Percentiles rank a stretch among this genome's conserved stretches.
Evolutionary conservation across 129 eudicot genomes (phyloP).

Genomic region (Lactuca sativa): DNA sequence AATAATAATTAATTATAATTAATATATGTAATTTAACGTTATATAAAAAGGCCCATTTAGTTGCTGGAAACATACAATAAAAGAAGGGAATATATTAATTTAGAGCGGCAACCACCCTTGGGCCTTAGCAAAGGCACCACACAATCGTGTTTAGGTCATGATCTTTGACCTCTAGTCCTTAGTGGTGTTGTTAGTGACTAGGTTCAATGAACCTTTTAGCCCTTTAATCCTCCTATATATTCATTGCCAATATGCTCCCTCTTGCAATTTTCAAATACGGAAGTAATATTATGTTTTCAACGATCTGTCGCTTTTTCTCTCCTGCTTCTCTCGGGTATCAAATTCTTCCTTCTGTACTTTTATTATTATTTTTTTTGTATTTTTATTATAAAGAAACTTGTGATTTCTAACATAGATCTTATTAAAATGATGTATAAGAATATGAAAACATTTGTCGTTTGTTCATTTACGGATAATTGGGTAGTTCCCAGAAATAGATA

Average conservation of each 20-base stretch:
- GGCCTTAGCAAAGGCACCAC: slow-evolving; percentile 25
- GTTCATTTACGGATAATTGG: slow-evolving; percentile 14
- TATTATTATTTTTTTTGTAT: neutral
- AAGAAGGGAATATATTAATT: slow-evolving; percentile 23
- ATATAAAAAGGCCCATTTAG: slow-evolving; percentile 14
- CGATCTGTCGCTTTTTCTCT: slow-evolving; percentile 7
- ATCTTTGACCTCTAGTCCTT: slow-evolving; percentile 9
- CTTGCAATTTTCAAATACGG: slow-evolving; percentile 7
- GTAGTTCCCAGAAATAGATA: neutral
- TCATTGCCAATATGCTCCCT: slow-evolving; percentile 6
- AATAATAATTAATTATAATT: too few species aligned
- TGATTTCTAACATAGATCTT: too few species aligned
- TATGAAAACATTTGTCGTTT: slow-evolving; percentile 6
- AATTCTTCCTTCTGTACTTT: neutral
- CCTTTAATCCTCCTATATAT: slow-evolving; percentile 17
- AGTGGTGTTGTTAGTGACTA: slow-evolving; percentile 12
- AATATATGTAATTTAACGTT: neutral
- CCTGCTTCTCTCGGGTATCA: slow-evolving; percentile 24
- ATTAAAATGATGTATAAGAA: neutral
- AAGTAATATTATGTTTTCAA: slow-evolving; percentile 21
- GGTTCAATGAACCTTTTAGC: slow-evolving; percentile 33
- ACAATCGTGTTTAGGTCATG: slow-evolving; percentile 15
- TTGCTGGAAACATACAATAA: neutral
- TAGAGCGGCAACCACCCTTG: slow-evolving; percentile 14
- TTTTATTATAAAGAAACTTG: neutral